Percentiles rank a stretch among this genome's conserved stretches.
Conservation (phyloP, 352 stramenopile species). For the Globisporangium nagaii region DNA sequence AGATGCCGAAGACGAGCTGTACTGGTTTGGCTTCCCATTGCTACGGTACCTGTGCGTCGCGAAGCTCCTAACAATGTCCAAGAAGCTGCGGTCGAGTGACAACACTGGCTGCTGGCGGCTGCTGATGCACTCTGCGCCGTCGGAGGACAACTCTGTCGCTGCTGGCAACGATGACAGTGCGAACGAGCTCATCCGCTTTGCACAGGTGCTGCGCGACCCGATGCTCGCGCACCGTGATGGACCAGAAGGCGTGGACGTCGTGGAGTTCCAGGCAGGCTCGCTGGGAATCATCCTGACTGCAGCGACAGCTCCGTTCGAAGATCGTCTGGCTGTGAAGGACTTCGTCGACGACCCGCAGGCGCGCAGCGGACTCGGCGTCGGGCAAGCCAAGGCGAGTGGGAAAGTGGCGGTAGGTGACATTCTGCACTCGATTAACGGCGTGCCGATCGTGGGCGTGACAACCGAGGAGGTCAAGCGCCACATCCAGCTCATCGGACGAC, state of each 20-base stretch:
- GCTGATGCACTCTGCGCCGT: slow-evolving; percentile 52
- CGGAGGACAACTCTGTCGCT: slow-evolving; percentile 12
- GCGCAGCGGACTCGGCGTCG: slow-evolving; percentile 17
- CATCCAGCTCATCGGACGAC: slow-evolving; percentile 60
- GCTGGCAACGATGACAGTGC: slow-evolving; percentile 11
- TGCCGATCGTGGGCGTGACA: slow-evolving; percentile 57
- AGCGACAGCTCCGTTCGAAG: slow-evolving; percentile 35
- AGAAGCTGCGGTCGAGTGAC: slow-evolving; percentile 43
- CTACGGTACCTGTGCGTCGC: slow-evolving; percentile 68
- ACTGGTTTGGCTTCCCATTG: slow-evolving; percentile 60
- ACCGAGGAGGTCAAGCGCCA: slow-evolving; percentile 79
- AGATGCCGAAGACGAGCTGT: slow-evolving; percentile 6
- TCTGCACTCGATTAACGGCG: slow-evolving; percentile 78
- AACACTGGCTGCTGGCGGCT: slow-evolving; percentile 68
- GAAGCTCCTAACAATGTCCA: slow-evolving; percentile 50
- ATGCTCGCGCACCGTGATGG: slow-evolving; percentile 27
- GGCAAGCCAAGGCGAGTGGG: slow-evolving; percentile 58
- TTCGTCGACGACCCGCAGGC: slow-evolving; percentile 40
- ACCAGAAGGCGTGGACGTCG: slow-evolving; percentile 39
- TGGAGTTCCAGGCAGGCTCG: slow-evolving; percentile 53
- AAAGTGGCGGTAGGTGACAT: slow-evolving; percentile 60
- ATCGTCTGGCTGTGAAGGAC: slow-evolving; percentile 70
- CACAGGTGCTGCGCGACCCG: slow-evolving; percentile 56
- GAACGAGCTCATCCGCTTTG: slow-evolving; percentile 36
- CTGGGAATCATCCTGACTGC: slow-evolving; percentile 68